These are phyloP conservation scores for Gaeumannomyces tritici DNA, from an alignment of 2,329 filamentous ascomycete species.

Conservation along the genomic window DNA sequence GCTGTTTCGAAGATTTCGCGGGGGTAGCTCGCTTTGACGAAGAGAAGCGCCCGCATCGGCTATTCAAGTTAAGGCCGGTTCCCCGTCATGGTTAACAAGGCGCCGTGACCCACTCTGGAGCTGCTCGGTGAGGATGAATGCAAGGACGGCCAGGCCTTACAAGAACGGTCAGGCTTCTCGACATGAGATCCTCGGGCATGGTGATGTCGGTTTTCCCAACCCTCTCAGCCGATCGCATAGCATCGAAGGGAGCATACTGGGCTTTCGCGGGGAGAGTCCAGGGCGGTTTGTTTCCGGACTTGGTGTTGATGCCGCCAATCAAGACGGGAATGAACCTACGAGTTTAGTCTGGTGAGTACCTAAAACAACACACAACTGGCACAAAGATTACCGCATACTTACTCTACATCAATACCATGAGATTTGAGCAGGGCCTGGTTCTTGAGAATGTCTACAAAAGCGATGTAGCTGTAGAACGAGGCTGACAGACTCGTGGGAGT, in stretches of 20 bases:
- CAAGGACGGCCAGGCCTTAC: conserved; percentile 6
- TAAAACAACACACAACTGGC: background rate
- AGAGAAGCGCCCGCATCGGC: conserved; percentile 57
- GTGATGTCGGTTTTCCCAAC: conserved; percentile 26
- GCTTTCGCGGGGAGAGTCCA: conserved; percentile 63
- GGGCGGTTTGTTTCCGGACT: conserved; percentile 62
- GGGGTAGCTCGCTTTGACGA: conserved; percentile 51
- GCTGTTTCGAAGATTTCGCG: conserved; percentile 37
- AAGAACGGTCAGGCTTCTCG: conserved; percentile 32
- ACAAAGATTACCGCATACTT: conserved; percentile 17
- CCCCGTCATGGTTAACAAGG: background rate
- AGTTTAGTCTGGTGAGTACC: background rate
- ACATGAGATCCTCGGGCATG: conserved; percentile 33
- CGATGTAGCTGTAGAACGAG: conserved; percentile 52
- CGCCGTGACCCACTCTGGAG: background rate
- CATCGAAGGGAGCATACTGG: conserved; percentile 37
- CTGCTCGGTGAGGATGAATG: background rate
- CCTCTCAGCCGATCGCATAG: conserved; percentile 25
- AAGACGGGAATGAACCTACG: conserved; percentile 61
- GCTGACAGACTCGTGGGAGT: conserved; percentile 31
- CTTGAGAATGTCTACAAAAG: conserved; percentile 46
- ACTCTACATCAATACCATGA: conserved; percentile 59
- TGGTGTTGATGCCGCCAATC: conserved; percentile 55
- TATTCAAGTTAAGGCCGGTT: conserved; percentile 1
- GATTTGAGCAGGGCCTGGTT: conserved; percentile 44